Conservation (phyloP, 2,329 filamentous ascomycete genomes). For the Sporothrix luriei region DNA sequence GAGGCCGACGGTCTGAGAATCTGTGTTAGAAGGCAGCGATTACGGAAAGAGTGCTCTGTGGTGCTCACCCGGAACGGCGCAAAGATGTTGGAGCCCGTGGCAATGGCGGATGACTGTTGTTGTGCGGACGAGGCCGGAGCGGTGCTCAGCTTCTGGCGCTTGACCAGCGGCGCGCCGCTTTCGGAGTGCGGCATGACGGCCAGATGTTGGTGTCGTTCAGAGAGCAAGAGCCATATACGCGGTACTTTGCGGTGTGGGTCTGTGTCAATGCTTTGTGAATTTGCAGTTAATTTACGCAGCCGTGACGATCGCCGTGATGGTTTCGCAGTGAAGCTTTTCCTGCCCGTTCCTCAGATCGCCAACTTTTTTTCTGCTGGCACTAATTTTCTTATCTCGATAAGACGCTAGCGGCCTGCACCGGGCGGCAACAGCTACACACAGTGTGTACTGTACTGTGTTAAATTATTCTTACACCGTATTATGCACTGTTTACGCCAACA, state of each 20-base stretch:
- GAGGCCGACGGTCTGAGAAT: constrained; percentile 76
- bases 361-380: constrained; percentile 31
- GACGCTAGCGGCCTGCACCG: neutral
- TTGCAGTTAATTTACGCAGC: neutral
- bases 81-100: constrained; percentile 75
- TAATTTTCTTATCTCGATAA: constrained; percentile 31
- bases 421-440: neutral
- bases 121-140: constrained; percentile 43
- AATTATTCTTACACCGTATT: neutral
- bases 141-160: constrained; percentile 68
- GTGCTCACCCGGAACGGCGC: constrained; percentile 81
- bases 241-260: neutral
- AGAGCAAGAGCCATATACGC: neutral
- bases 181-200: constrained; percentile 59
- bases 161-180: constrained; percentile 65
- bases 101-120: constrained; percentile 46
- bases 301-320: neutral
- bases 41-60: neutral
- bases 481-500: constrained; percentile 15
- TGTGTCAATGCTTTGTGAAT: neutral
- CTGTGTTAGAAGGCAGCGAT: neutral
- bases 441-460: neutral
- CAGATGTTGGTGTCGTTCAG: neutral
- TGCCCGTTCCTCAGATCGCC: constrained; percentile 26
- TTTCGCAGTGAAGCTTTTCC: constrained; percentile 18